Evolutionary conservation across 1,139 yeast genomes (phyloP).

Genomic region (Geotrichum candidum): DNA sequence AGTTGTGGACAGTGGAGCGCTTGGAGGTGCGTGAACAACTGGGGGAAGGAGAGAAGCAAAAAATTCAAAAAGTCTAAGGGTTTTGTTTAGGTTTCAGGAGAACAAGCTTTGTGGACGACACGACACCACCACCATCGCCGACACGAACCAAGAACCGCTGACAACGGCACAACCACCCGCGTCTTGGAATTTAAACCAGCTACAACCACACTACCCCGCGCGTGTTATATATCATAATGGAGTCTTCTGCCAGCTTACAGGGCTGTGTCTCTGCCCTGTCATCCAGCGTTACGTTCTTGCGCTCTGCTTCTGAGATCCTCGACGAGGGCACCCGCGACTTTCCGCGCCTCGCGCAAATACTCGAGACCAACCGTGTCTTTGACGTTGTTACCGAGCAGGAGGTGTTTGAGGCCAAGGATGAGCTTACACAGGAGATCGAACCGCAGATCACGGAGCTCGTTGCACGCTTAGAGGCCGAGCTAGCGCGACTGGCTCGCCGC

Average conservation of each 20-base stretch:
- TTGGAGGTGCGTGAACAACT: background rate
- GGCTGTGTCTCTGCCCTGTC: constrained; percentile 14
- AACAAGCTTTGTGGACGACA: background rate
- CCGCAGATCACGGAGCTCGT: constrained; percentile 28
- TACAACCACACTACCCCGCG: background rate
- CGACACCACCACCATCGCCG: background rate
- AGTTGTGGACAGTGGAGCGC: background rate
- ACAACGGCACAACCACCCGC: background rate
- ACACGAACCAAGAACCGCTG: background rate
- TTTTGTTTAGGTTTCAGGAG: background rate
- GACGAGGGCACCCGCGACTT: constrained; percentile 24
- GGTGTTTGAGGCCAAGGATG: constrained; percentile 25
- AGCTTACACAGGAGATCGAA: constrained; percentile 27
- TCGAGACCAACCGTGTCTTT: constrained; percentile 27
- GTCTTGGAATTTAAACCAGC: background rate
- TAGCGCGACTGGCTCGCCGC: constrained; percentile 27
- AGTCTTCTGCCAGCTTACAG: background rate
- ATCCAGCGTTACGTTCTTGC: constrained; percentile 15
- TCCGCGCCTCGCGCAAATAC: constrained; percentile 24
- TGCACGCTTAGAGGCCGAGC: constrained; percentile 25
- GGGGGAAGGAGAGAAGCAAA: background rate
- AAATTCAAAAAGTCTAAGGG: background rate
- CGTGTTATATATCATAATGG: constrained; percentile 19
- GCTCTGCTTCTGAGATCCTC: constrained; percentile 21
- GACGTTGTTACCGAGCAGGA: constrained; percentile 31